Evolutionary conservation across 108 stramenopile genomes (phyloP).

Genomic region (Cyclotella distinguenda): DNA sequence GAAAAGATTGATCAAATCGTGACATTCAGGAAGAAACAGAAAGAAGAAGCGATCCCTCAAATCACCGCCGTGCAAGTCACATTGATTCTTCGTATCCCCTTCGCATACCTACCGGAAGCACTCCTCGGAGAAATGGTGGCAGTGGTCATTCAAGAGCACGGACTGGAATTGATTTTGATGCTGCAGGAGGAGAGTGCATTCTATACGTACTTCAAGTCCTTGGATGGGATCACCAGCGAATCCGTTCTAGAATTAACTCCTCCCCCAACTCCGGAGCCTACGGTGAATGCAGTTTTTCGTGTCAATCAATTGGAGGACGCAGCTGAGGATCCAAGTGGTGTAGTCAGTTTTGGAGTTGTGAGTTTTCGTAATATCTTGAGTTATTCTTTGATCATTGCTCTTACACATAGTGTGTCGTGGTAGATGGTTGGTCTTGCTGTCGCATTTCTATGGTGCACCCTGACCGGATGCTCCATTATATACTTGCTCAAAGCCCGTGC

Average conservation of each 20-base stretch:
- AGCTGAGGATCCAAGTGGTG: not conserved
- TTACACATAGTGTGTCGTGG: not conserved
- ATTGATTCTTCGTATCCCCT: conserved; percentile 7
- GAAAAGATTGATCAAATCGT: conserved; percentile 1
- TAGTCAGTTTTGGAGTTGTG: not conserved
- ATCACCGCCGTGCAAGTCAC: conserved; percentile 23
- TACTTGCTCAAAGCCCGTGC: conserved; percentile 10
- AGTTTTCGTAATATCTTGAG: not conserved
- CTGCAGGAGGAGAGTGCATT: conserved; percentile 16
- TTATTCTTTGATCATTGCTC: not conserved
- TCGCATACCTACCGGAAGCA: conserved; percentile 14
- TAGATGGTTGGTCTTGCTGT: conserved; percentile 15
- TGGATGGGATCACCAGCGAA: conserved; percentile 15
- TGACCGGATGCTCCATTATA: conserved; percentile 15
- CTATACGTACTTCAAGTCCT: conserved; percentile 26
- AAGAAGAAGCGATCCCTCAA: conserved; percentile 1
- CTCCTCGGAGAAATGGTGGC: conserved; percentile 26
- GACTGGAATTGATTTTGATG: conserved; percentile 12
- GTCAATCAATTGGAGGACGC: not conserved
- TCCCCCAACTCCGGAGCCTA: conserved; percentile 9
- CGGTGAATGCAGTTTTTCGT: not conserved
- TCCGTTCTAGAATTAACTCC: conserved; percentile 2
- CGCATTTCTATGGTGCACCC: conserved; percentile 20
- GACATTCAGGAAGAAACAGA: conserved; percentile 9
- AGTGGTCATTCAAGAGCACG: conserved; percentile 20